phyloP scores from a whole-genome alignment of 768 basidiomycete genomes.

The Tubosaeta sp. region DNA sequence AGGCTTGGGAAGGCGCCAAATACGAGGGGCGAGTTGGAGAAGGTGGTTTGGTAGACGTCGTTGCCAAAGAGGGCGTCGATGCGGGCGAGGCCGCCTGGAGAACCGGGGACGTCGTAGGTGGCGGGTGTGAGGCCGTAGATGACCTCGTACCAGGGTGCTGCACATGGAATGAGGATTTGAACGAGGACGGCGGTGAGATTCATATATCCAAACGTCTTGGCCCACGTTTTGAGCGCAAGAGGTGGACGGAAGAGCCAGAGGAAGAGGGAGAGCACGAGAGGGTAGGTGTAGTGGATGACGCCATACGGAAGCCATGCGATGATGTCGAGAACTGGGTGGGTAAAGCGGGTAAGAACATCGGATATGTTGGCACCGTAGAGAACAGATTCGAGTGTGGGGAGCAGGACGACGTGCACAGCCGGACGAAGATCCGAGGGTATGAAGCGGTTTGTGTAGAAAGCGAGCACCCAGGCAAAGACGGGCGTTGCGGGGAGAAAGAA shows the following conservation, averaged over 20 bases:
- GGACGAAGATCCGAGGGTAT: slow-evolving; percentile 77
- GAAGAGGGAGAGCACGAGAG: slow-evolving; percentile 81
- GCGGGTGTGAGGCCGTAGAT: slow-evolving; percentile 96
- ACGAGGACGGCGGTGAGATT: slow-evolving; percentile 84
- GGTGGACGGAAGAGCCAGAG: slow-evolving; percentile 88
- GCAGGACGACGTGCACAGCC: slow-evolving; percentile 81
- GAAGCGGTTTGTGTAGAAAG: slow-evolving; percentile 83
- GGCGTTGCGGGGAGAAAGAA: slow-evolving; percentile 89
- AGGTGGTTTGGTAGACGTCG: slow-evolving; percentile 70
- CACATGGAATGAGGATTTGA: slow-evolving; percentile 87
- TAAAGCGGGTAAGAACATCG: slow-evolving; percentile 92
- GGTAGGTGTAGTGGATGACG: slow-evolving; percentile 83
- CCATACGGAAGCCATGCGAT: slow-evolving; percentile 97
- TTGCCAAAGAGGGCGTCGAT: slow-evolving; percentile 86
- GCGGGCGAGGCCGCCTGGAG: slow-evolving; percentile 86
- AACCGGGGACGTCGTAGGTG: slow-evolving; percentile 87
- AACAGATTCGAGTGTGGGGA: slow-evolving; percentile 92
- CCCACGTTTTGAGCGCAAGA: slow-evolving; percentile 80
- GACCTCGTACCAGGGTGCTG: slow-evolving; percentile 97
- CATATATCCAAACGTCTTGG: slow-evolving; percentile 86
- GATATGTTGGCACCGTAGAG: slow-evolving; percentile 98
- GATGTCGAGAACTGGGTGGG: slow-evolving; percentile 88
- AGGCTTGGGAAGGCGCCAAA: slow-evolving; percentile 97
- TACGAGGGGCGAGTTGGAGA: slow-evolving; percentile 85
- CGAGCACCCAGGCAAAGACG: slow-evolving; percentile 79